Conservation (phyloP, 2,329 filamentous ascomycete species). For the Westerdykella sp. region DNA sequence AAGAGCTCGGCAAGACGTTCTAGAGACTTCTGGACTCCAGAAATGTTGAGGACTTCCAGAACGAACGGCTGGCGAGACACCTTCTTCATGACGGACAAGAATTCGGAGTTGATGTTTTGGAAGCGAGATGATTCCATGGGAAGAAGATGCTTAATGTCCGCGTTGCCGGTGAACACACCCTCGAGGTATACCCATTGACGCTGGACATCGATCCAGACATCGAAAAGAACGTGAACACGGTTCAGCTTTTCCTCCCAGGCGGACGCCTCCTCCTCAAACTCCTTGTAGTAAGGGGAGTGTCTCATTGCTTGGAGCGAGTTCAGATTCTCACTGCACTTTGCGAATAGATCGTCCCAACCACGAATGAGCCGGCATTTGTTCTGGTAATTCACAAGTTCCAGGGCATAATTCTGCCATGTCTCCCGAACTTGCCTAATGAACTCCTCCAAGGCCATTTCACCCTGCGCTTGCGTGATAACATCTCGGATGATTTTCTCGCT, state of each 20-base stretch:
- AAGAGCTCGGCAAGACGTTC: slow-evolving; percentile 94
- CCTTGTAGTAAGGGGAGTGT: slow-evolving; percentile 98
- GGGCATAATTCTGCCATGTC: slow-evolving; percentile 89
- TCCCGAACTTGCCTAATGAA: slow-evolving; percentile 95
- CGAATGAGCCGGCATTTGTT: slow-evolving; percentile 96
- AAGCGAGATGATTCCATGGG: slow-evolving; percentile 96
- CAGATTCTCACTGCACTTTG: slow-evolving; percentile 95
- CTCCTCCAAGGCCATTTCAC: slow-evolving; percentile 96
- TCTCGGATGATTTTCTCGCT: slow-evolving; percentile 85
- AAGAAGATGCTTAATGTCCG: slow-evolving; percentile 95
- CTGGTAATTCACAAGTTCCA: slow-evolving; percentile 95
- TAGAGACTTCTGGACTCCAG: slow-evolving; percentile 89
- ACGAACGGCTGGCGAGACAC: slow-evolving; percentile 95
- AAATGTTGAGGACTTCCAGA: slow-evolving; percentile 90
- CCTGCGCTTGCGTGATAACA: slow-evolving; percentile 91
- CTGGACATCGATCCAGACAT: slow-evolving; percentile 99
- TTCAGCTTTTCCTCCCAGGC: slow-evolving; percentile 98
- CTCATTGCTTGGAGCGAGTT: slow-evolving; percentile 98
- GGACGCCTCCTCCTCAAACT: slow-evolving; percentile 95
- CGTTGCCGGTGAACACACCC: slow-evolving; percentile 97
- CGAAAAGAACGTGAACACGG: slow-evolving; percentile 92
- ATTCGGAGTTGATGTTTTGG: slow-evolving; percentile 98
- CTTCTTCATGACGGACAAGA: slow-evolving; percentile 99
- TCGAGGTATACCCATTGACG: slow-evolving; percentile 99
- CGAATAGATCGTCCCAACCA: slow-evolving; percentile 96